Evolutionary conservation across 2,329 filamentous ascomycete species (phyloP).

Genomic region (Didymella glomerata): DNA sequence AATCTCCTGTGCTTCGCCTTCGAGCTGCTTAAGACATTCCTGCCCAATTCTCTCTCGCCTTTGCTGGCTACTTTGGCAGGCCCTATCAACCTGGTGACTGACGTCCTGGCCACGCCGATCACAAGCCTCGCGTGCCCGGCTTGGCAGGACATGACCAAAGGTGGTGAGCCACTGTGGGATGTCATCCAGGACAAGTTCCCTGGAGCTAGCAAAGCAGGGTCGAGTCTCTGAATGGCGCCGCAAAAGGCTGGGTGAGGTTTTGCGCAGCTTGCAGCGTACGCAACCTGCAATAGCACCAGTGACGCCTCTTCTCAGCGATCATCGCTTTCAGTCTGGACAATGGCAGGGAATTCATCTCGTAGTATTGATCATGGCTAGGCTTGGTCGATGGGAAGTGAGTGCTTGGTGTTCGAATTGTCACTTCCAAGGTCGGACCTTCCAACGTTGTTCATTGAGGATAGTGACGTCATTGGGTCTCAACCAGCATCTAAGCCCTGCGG

Average conservation of each 20-base stretch:
- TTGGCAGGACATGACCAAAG: constrained; percentile 31
- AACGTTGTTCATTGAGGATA: neutral
- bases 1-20: constrained; percentile 51
- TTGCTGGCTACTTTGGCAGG: constrained; percentile 36
- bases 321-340: neutral
- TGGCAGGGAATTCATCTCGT: too few species aligned
- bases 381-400: neutral
- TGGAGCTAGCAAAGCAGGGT: constrained; percentile 23
- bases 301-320: neutral
- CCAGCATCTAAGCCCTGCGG: neutral
- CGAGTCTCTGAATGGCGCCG: constrained; percentile 9
- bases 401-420: neutral
- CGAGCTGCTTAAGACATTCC: constrained; percentile 46
- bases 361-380: too few species aligned
- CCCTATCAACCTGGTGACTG: constrained; percentile 33
- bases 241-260: neutral
- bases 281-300: neutral
- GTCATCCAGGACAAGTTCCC: constrained; percentile 22
- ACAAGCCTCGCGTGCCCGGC: constrained; percentile 37
- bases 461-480: neutral
- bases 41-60: constrained; percentile 45
- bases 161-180: constrained; percentile 32
- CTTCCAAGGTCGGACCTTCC: neutral
- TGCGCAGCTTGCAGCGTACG: neutral
- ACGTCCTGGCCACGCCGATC: constrained; percentile 31